A percentile compares a stretch with the other conserved stretches of the same genome.
Conservation (phyloP, 768 basidiomycete genomes). For the Phanerochaete sordida region DNA sequence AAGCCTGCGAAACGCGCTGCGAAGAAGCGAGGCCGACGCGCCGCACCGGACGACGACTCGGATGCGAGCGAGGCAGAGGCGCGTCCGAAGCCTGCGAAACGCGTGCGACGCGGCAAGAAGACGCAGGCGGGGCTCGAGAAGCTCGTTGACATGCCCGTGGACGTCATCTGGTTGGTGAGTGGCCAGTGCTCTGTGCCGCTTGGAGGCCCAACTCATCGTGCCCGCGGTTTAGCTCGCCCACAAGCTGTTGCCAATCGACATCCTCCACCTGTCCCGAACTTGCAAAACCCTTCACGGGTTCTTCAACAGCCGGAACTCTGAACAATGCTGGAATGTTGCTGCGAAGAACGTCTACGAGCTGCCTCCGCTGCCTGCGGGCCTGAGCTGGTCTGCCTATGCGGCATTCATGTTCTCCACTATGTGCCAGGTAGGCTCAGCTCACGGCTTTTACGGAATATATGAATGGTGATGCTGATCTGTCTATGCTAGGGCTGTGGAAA, state of each 20-base stretch:
- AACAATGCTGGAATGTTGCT: background rate
- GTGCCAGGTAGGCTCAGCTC: constrained; percentile 3
- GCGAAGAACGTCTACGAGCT: background rate
- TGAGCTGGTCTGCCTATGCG: constrained; percentile 6
- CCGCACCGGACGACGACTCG: too few relatives aligned
- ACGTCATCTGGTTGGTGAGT: too few relatives aligned
- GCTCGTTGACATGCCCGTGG: too few relatives aligned
- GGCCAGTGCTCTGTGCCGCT: too few relatives aligned
- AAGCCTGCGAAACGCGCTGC: too few relatives aligned
- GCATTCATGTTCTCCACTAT: constrained; percentile 4
- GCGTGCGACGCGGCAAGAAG: too few relatives aligned
- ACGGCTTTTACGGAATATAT: constrained; percentile 11
- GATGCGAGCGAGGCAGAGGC: too few relatives aligned
- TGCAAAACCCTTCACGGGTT: constrained; percentile 25
- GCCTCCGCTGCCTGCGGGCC: background rate
- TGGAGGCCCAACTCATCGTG: too few relatives aligned
- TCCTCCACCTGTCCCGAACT: constrained; percentile 29
- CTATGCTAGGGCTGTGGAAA: background rate
- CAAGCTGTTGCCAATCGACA: constrained; percentile 27
- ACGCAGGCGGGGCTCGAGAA: too few relatives aligned
- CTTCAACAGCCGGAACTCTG: constrained; percentile 13
- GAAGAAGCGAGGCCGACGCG: too few relatives aligned
- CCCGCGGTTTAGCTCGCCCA: background rate
- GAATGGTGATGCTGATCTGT: background rate
- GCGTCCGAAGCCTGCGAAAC: too few relatives aligned